These are phyloP conservation scores for Nakazawaea siamensis DNA, from an alignment of 805 yeast species.

Conservation along the genomic window DNA sequence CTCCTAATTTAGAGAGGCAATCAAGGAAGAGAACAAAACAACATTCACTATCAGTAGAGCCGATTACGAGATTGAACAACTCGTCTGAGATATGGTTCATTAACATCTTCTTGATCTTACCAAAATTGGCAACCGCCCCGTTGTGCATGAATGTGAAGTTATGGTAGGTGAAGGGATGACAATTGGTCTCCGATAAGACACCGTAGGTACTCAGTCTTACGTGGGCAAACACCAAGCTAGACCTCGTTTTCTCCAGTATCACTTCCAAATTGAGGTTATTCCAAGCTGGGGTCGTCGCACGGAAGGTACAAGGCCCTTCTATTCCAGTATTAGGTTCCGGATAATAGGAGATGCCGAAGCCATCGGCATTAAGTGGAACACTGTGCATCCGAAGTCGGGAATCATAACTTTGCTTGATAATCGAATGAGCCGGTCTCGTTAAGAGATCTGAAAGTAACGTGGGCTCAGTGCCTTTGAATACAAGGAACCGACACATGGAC, in stretches of 20 bases:
- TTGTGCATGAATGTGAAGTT: constrained; percentile 95
- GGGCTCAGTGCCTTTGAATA: constrained; percentile 86
- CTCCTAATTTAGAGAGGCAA: constrained; percentile 66
- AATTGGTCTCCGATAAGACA: constrained; percentile 86
- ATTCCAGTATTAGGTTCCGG: constrained; percentile 42
- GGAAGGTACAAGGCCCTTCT: constrained; percentile 82
- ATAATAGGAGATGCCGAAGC: constrained; percentile 96
- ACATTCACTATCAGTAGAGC: constrained; percentile 94
- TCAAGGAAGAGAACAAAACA: constrained; percentile 85
- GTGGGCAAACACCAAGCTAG: constrained; percentile 84
- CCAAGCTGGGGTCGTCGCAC: constrained; percentile 98
- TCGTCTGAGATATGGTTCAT: constrained; percentile 70
- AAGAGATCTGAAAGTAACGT: constrained; percentile 78
- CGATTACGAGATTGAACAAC: constrained; percentile 76
- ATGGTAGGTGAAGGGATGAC: constrained; percentile 91
- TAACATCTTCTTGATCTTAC: constrained; percentile 62
- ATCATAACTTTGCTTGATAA: constrained; percentile 93
- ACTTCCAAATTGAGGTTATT: constrained; percentile 85
- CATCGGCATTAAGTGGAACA: constrained; percentile 96
- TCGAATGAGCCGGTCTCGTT: constrained; percentile 94
- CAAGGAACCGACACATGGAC: constrained; percentile 90
- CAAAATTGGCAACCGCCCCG: constrained; percentile 78
- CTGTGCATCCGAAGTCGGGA: constrained; percentile 80
- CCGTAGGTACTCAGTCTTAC: constrained; percentile 96
- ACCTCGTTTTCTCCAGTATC: constrained; percentile 80